Conservation (phyloP, 108 stramenopile genomes). For the Cafeteria roenbergensis region DNA sequence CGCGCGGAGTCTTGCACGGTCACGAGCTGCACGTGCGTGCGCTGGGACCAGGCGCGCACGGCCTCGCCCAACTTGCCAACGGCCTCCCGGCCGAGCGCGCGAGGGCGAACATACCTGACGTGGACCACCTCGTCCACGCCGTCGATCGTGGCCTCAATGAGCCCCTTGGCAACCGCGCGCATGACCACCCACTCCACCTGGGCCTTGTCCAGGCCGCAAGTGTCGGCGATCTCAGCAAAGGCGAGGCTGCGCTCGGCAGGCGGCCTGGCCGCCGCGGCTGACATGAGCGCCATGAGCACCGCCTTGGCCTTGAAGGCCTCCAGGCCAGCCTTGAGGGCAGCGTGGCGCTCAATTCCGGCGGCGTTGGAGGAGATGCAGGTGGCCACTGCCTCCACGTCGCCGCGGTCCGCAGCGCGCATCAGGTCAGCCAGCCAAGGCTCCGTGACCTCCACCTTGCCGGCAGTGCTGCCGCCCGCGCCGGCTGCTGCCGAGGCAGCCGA, state of each 20-base stretch:
- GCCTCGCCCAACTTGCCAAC: too few relatives aligned
- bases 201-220: constrained; percentile 52
- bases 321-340: constrained; percentile 61
- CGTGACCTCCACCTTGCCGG: too few relatives aligned
- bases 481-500: too few relatives aligned
- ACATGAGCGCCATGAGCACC: constrained; percentile 73
- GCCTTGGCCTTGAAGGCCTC: constrained; percentile 82
- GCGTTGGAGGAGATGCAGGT: constrained; percentile 39
- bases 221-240: constrained; percentile 68
- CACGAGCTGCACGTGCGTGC: too few relatives aligned
- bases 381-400: constrained; percentile 67
- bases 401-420: constrained; percentile 61
- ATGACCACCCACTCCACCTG: constrained; percentile 97
- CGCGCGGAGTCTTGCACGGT: too few relatives aligned
- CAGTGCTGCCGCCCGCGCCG: too few relatives aligned
- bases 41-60: too few relatives aligned
- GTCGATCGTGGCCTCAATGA: constrained; percentile 71
- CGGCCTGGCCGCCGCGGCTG: constrained; percentile 79
- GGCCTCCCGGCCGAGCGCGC: too few relatives aligned
- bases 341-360: constrained; percentile 57
- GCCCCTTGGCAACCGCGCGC: constrained; percentile 77
- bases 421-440: constrained; percentile 79
- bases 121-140: constrained; percentile 63
- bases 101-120: constrained; percentile 94
- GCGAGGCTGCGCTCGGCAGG: constrained; percentile 64